Evolutionary conservation across 495 filamentous ascomycete genomes (phyloP), one percentile per base, ranked within the genome.

Genomic region (Annulohypoxylon stygium): DNA sequence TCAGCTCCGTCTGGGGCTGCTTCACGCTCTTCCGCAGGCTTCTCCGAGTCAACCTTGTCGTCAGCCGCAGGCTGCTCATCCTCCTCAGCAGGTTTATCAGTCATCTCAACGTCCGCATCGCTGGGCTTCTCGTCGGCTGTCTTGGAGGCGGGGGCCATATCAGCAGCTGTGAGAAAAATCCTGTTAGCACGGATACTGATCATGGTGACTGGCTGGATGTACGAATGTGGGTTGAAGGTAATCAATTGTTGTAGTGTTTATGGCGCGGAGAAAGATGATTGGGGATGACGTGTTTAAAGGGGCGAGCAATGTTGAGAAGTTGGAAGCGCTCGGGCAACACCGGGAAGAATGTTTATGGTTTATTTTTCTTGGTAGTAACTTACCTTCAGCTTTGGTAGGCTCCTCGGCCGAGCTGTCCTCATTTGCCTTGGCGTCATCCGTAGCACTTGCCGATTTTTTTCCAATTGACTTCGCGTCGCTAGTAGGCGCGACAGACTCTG

Each of bases 81-180:
- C 59, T 74, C 59, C 3, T 70, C 72, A 18, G 67, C 63, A 0
- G 63, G 62, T 55, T 64, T 65, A n/a, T 75, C 67, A 25, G 72
- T 18, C 67, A 71, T 75, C 60, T 75, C 81, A 54, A 78, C 76
- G 71, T 83, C 81, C 20, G 76, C 47, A n/a, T 77, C 75, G 57
- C 70, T 41, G 33, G 60, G 45, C 34, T 75, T 72, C 45, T 75
- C 62, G 61, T 73, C 54, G 23, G 75, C 41, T 7, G 73, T 16
- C 23, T 55, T 41, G 33, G 75, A 23, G 60, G 62, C 65, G 10
- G 71, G 25, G 67, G 60, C 76, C 16, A 63, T 11, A 10, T 71
- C 66, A 11, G 64, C 39, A 10, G 72, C 7, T 54, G 64, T 64
- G 67, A 54, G 14, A 16, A 26, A 68, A 34, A 16, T 34, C 9